phyloP scores from a whole-genome alignment of 2,329 filamentous ascomycete genomes.

The Keithomyces neogunnii region DNA sequence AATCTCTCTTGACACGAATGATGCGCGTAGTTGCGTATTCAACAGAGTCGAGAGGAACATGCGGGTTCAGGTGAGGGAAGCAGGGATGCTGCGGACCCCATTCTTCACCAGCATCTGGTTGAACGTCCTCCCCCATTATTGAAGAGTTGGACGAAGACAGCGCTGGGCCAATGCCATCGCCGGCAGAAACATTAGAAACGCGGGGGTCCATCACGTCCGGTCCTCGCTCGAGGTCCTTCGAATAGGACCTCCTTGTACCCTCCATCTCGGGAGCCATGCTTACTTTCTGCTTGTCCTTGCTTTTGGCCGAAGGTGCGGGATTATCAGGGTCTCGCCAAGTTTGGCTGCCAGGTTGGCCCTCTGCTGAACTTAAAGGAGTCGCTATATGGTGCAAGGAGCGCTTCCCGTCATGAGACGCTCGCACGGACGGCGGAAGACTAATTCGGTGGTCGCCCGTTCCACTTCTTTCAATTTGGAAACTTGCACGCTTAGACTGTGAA shows the following conservation, averaged over 20 bases:
- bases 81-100: slow-evolving; percentile 95
- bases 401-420: slow-evolving; percentile 45
- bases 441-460: slow-evolving; percentile 38
- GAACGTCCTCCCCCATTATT: slow-evolving; percentile 56
- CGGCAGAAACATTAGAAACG: slow-evolving; percentile 38
- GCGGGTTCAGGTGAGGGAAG: slow-evolving; percentile 86
- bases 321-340: not conserved
- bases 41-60: slow-evolving; percentile 69
- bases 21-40: slow-evolving; percentile 75
- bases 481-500: slow-evolving; percentile 34
- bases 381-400: slow-evolving; percentile 23
- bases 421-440: slow-evolving; percentile 45
- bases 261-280: slow-evolving; percentile 35
- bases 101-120: slow-evolving; percentile 61
- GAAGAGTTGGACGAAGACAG: slow-evolving; percentile 50
- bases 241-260: slow-evolving; percentile 27
- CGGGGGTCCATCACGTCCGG: slow-evolving; percentile 35
- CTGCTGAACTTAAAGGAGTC: not conserved
- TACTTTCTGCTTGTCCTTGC: slow-evolving; percentile 45
- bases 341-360: not conserved
- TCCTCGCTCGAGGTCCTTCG: slow-evolving; percentile 48
- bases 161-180: slow-evolving; percentile 45
- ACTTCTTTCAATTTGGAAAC: slow-evolving; percentile 40
- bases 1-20: slow-evolving; percentile 86
- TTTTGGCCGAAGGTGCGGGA: not conserved